Evolutionary conservation across 306 rosid species (phyloP), one percentile per base, ranked within the genome.

Genomic region (Lablab purpureus): DNA sequence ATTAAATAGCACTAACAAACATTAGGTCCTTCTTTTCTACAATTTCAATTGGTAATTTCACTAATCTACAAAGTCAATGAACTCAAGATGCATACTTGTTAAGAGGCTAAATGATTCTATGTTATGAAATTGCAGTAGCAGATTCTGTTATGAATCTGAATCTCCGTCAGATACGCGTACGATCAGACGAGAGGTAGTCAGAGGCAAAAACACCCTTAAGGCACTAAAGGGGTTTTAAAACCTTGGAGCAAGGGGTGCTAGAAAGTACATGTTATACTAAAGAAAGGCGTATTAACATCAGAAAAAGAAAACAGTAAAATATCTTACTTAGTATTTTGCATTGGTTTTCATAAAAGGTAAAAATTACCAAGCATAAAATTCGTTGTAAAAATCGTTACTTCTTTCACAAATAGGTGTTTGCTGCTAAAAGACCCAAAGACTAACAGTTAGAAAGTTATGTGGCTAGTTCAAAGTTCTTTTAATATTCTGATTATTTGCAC

Each of bases 21-120:
- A 27, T 59, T 56, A 41, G 23, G 11, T 74, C 41, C 28, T 14
- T 30, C 51, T 19, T 65, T 81, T 40, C 52, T 64, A 69, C 74
- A 14, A 80, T n/a, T 51, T 54, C 25, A 7, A 34, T 80, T 47
- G 50, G 27, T 32, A 80, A 46, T 63, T 49, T 50, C 58, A 58
- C 58, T 72, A 51, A 41, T 37, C 23, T 71, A 34, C 21, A 27
- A 22, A 27, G 30, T 36, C 78, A 60, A 17, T 60, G 66, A 72
- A 49, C 40, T 63, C 73, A 23, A 72, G 43, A n/a, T n/a, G 27
- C 67, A 36, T 55, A 3, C 37, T 15, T 60, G n/a, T 50, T 68
- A 15, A 54, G 22, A 37, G 23, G 11, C 7, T 50, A 40, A 6
- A 5, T 23, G 67, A 71, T 62, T 60, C 66, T 10, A 9, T 62